A percentile compares a stretch with the other conserved stretches of the same genome.
Conservation (phyloP, 345 rosid species). For the Arabidopsis thaliana region DNA sequence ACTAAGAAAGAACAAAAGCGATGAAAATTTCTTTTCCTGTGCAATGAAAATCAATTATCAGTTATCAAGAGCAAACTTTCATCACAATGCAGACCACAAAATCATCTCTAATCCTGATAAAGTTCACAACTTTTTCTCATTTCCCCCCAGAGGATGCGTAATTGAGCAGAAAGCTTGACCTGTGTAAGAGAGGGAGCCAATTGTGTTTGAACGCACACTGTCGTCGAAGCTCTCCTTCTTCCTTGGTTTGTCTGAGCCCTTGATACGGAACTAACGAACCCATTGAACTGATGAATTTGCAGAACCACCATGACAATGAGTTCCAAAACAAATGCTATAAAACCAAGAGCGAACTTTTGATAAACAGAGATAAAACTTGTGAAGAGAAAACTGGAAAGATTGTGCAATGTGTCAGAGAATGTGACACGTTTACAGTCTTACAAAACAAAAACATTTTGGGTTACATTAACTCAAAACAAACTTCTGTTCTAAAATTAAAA, state of each 20-base stretch:
- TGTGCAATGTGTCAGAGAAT: constrained; percentile 48
- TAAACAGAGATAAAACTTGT: neutral
- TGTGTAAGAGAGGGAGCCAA: constrained; percentile 72
- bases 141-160: neutral
- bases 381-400: constrained; percentile 2
- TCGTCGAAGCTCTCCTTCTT: constrained; percentile 43
- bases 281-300: constrained; percentile 54
- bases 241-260: constrained; percentile 35
- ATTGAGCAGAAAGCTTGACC: constrained; percentile 47
- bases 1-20: neutral
- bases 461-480: neutral
- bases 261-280: constrained; percentile 35
- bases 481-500: neutral
- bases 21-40: too few relatives aligned
- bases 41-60: neutral
- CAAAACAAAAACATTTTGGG: neutral
- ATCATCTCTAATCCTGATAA: neutral
- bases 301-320: constrained; percentile 50
- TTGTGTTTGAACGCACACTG: constrained; percentile 56
- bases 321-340: neutral
- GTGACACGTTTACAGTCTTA: constrained; percentile 53
- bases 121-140: neutral
- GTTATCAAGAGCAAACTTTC: neutral
- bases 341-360: neutral
- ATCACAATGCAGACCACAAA: constrained; percentile 3